Base-by-base conservation (phyloP, 495 filamentous ascomycete genomes). In the Chaetomium tenue region DNA sequence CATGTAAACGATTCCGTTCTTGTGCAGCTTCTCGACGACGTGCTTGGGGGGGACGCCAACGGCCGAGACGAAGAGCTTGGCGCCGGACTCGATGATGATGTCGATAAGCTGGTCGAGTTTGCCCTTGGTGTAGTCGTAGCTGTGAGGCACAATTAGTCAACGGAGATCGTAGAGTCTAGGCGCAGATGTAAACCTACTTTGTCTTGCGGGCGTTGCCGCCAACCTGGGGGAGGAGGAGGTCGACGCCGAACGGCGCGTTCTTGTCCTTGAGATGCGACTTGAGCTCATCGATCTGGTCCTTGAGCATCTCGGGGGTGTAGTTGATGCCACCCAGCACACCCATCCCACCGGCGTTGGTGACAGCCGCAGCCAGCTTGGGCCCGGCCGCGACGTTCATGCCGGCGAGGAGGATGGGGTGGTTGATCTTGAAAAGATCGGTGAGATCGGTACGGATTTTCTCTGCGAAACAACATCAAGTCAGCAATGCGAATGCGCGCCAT, bases 381-480 rank as follows among this genome's bases (percentile, higher is more conserved):
- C 94, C 94, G 56, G 94, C 95, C 55, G 94, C 95, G 64, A 98
- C 95, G 83, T 98, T 98, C 94, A 98, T 98, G 71, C 94, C 94
- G 67, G 94, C 94, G 65, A 98, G 88, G 72, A 98, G 82, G 74
- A 98, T 82, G 37, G 94, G 94, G 80, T 98, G 94, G 71, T 97
- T 92, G 83, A 98, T 97, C 84, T 89, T 89, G 78, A 98, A 88
- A 67, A 96, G 90, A 84, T 95, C 92, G 69, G 94, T 98, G 73
- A 92, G 80, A 58, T 90, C 86, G 40, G 93, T 98, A 69, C 89
- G 89, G 77, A 96, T 87, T 81, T 88, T 81, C 80, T 94, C 91
- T 95, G 78, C 33, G 22, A n/a, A 9, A 26, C 1, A 52, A 16
- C 57, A 25, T 65, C 33, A 69, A 62, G 64, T 63, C 37, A 60